Conservation (phyloP, 2,329 filamentous ascomycete species). For the Diaporthe batatas region DNA sequence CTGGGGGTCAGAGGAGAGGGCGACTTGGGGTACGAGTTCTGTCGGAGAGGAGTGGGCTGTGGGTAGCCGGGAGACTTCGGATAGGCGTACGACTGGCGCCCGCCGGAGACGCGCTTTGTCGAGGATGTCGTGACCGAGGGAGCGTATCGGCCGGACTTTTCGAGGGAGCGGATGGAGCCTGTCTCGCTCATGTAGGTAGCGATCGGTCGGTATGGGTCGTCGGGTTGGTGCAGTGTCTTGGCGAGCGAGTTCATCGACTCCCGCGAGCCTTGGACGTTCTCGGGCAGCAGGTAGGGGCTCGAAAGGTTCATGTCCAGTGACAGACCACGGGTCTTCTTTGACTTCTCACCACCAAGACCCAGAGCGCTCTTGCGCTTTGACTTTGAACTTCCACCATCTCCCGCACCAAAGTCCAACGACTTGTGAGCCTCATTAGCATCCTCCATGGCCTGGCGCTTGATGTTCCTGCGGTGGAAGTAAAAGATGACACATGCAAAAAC, state of each 20-base stretch:
- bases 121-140: conserved; percentile 38
- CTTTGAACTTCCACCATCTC: conserved; percentile 50
- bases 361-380: conserved; percentile 60
- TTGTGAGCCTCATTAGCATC: conserved; percentile 89
- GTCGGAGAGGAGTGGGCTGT: conserved; percentile 54
- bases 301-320: conserved; percentile 82
- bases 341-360: conserved; percentile 71
- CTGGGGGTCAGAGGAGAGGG: conserved; percentile 52
- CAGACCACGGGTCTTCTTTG: conserved; percentile 64
- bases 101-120: conserved; percentile 39
- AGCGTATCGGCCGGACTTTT: conserved; percentile 53
- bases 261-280: conserved; percentile 80
- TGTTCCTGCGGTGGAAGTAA: conserved; percentile 83
- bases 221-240: conserved; percentile 77
- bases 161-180: conserved; percentile 68
- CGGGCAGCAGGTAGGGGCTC: conserved; percentile 94
- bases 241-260: conserved; percentile 91
- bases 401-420: conserved; percentile 87
- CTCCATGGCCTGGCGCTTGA: conserved; percentile 79
- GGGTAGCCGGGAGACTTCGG: conserved; percentile 47
- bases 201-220: conserved; percentile 86
- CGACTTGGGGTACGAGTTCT: conserved; percentile 62
- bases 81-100: conserved; percentile 42
- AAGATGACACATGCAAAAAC: conserved; percentile 70
- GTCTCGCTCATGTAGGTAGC: conserved; percentile 69